Conservation (phyloP, 805 yeast species). For the Ogataea pini region DNA sequence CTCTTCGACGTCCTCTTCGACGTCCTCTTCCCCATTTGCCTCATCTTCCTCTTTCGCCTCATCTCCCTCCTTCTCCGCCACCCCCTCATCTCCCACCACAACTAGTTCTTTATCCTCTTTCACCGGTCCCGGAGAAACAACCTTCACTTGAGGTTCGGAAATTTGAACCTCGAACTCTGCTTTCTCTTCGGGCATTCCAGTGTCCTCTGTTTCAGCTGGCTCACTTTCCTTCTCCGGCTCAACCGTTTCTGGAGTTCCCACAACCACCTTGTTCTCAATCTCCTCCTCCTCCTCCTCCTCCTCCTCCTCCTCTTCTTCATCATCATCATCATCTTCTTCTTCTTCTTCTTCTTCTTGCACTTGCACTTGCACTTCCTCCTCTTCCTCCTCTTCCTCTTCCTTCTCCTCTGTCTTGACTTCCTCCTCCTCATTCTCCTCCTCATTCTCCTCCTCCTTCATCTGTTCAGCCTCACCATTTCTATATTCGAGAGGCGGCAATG, state of each 20-base stretch:
- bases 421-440: slow-evolving; percentile 7
- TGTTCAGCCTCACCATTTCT: slow-evolving; percentile 2
- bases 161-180: slow-evolving; percentile 9
- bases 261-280: slow-evolving; percentile 7
- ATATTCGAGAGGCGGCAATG: slow-evolving; percentile 21
- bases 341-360: too few relatives aligned
- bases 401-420: background rate
- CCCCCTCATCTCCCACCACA: too few relatives aligned
- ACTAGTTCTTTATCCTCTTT: background rate
- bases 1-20: background rate
- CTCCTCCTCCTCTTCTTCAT: slow-evolving; percentile 12
- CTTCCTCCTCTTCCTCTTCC: slow-evolving; percentile 9
- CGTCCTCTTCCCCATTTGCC: background rate
- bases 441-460: slow-evolving; percentile 4
- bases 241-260: background rate
- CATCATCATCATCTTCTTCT: slow-evolving; percentile 5
- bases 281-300: slow-evolving; percentile 7
- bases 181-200: background rate
- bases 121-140: background rate
- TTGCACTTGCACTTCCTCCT: slow-evolving; percentile 9
- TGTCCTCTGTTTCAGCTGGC: slow-evolving; percentile 4
- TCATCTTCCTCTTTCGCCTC: background rate
- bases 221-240: background rate
- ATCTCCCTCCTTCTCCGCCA: background rate
- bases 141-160: slow-evolving; percentile 4